These are phyloP conservation scores for Xanthoconium purpureum DNA, from an alignment of 768 basidiomycete species.

Conservation along the genomic window DNA sequence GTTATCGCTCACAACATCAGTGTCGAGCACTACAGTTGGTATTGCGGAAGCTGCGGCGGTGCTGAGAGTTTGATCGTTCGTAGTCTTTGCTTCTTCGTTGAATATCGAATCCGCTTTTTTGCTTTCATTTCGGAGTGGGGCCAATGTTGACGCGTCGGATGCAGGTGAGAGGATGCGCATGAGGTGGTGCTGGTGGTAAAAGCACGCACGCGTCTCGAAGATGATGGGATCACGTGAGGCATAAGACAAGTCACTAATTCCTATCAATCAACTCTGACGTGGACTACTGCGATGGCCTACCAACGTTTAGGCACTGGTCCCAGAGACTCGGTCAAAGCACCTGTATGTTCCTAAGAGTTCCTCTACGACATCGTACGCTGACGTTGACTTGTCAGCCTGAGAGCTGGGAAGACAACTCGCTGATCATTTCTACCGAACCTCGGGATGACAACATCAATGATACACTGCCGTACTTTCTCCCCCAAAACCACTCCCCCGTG, in stretches of 20 bases:
- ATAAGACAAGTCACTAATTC: not conserved
- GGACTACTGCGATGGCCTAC: no score
- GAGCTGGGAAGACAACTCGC: no score
- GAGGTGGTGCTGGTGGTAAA: not conserved
- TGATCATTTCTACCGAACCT: not conserved
- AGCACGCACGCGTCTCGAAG: not conserved
- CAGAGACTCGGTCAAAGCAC: no score
- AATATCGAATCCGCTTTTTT: not conserved
- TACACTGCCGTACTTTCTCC: no score
- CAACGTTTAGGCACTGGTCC: no score
- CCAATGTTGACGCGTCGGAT: not conserved
- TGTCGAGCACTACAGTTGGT: slow-evolving; percentile 46
- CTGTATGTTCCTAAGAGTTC: no score
- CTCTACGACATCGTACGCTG: not conserved
- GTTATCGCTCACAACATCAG: slow-evolving; percentile 49
- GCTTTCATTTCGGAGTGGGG: not conserved
- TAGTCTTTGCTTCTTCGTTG: not conserved
- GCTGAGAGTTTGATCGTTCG: not conserved
- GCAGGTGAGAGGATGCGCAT: slow-evolving; percentile 14
- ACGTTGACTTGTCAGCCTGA: not conserved
- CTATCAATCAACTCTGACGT: not conserved
- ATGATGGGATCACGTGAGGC: slow-evolving; percentile 16
- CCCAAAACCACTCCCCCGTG: not conserved
- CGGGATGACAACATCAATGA: no score
- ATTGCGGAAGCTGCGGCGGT: slow-evolving; percentile 20